These are phyloP conservation scores for Galerina marginata DNA, from an alignment of 768 basidiomycete species.

Conservation along the genomic window DNA sequence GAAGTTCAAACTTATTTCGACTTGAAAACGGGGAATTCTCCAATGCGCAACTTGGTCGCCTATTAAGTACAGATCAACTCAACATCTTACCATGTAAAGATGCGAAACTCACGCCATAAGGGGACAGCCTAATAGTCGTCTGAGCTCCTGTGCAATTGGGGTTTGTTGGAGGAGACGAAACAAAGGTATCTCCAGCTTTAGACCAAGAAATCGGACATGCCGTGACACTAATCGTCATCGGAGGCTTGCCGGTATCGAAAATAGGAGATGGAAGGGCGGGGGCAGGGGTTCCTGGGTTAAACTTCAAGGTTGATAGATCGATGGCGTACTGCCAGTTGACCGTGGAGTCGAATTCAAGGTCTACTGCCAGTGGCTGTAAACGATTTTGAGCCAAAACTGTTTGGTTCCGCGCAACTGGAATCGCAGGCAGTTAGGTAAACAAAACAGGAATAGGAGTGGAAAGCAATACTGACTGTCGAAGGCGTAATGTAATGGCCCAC, in stretches of 20 bases:
- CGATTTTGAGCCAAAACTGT: slow-evolving; percentile 47
- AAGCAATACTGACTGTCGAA: slow-evolving; percentile 47
- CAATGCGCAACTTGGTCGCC: slow-evolving; percentile 46
- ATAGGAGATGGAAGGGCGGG: slow-evolving; percentile 48
- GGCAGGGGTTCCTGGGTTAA: slow-evolving; percentile 37
- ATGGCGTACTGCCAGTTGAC: slow-evolving; percentile 59
- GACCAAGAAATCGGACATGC: slow-evolving; percentile 58
- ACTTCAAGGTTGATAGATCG: slow-evolving; percentile 49
- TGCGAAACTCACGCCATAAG: slow-evolving; percentile 50
- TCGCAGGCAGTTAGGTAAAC: background rate
- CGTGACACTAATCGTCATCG: slow-evolving; percentile 50
- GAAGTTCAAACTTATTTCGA: slow-evolving; percentile 12
- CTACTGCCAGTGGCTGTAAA: slow-evolving; percentile 49
- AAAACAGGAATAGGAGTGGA: background rate
- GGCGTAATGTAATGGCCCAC: slow-evolving; percentile 60
- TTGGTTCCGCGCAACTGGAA: slow-evolving; percentile 37
- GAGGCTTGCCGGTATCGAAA: slow-evolving; percentile 54
- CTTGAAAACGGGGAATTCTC: slow-evolving; percentile 46
- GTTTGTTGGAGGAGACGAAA: slow-evolving; percentile 48
- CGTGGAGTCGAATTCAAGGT: slow-evolving; percentile 55
- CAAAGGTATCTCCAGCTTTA: slow-evolving; percentile 53
- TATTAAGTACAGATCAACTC: slow-evolving; percentile 14
- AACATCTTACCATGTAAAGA: background rate
- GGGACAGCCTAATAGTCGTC: slow-evolving; percentile 49
- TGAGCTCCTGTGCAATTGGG: slow-evolving; percentile 48